Percentiles rank a stretch among this genome's conserved stretches.
These are phyloP conservation scores for Suillus bovinus DNA, from an alignment of 768 basidiomycete species.

Conservation along the genomic window DNA sequence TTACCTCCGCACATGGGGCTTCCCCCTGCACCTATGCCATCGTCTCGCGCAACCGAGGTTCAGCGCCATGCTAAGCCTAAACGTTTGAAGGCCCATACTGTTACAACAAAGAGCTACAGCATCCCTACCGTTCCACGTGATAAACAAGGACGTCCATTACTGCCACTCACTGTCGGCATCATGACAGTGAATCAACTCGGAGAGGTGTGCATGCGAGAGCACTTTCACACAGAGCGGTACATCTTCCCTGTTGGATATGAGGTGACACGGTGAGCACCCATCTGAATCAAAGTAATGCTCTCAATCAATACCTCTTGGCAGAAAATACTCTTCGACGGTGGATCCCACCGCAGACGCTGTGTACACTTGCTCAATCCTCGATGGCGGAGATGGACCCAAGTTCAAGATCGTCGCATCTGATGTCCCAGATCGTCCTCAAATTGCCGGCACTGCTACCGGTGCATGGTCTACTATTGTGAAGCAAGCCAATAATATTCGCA, in stretches of 20 bases:
- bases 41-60: constrained; percentile 27
- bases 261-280: constrained; percentile 60
- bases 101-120: constrained; percentile 72
- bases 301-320: constrained; percentile 30
- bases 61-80: constrained; percentile 66
- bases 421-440: constrained; percentile 66
- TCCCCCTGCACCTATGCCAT: constrained; percentile 19
- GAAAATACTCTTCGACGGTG: constrained; percentile 77
- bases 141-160: constrained; percentile 63
- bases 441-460: constrained; percentile 86
- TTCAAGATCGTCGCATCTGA: constrained; percentile 83
- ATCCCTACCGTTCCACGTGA: constrained; percentile 82
- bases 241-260: constrained; percentile 90
- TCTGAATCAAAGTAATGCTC: not conserved
- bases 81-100: constrained; percentile 76
- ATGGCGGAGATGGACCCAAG: constrained; percentile 83
- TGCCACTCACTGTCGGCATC: constrained; percentile 83
- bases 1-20: constrained; percentile 9
- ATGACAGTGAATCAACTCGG: constrained; percentile 81
- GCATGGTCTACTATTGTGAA: constrained; percentile 86
- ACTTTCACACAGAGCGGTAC: constrained; percentile 86
- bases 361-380: constrained; percentile 82
- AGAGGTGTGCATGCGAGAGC: constrained; percentile 76
- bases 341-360: constrained; percentile 67
- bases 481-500: constrained; percentile 77